Evolutionary conservation across 768 basidiomycete genomes (phyloP).

Genomic region (Pisolithus orientalis): DNA sequence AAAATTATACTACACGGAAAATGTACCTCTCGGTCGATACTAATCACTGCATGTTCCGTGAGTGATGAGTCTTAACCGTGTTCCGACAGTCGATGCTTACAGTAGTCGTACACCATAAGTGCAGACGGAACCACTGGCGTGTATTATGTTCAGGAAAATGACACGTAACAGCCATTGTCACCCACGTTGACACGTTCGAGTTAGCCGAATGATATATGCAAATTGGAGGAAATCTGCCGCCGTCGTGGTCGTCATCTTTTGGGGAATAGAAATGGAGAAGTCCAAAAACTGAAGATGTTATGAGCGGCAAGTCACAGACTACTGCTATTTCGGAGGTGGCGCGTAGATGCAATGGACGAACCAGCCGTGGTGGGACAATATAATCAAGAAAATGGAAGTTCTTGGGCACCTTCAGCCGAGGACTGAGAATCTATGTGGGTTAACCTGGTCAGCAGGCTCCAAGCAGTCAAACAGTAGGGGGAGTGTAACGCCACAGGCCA

Average conservation of each 20-base stretch:
- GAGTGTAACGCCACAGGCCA: too few relatives aligned
- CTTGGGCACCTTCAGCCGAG: too few relatives aligned
- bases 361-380: too few relatives aligned
- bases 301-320: too few relatives aligned
- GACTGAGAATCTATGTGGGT: too few relatives aligned
- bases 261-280: neutral
- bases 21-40: constrained; percentile 4
- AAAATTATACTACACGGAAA: neutral
- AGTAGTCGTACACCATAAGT: constrained; percentile 2
- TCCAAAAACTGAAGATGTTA: too few relatives aligned
- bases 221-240: neutral
- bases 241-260: neutral
- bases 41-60: neutral
- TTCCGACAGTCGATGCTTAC: neutral
- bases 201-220: neutral
- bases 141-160: neutral
- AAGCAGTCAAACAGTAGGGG: too few relatives aligned
- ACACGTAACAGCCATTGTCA: neutral
- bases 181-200: constrained; percentile 2
- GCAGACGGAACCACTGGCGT: neutral
- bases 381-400: too few relatives aligned
- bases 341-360: too few relatives aligned
- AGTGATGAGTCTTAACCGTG: neutral
- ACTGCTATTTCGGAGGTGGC: too few relatives aligned
- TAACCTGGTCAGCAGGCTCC: too few relatives aligned